Evolutionary conservation across 331 rosid species (phyloP), one percentile per base, ranked within the genome.

Genomic region (Pyrus hybrid): DNA sequence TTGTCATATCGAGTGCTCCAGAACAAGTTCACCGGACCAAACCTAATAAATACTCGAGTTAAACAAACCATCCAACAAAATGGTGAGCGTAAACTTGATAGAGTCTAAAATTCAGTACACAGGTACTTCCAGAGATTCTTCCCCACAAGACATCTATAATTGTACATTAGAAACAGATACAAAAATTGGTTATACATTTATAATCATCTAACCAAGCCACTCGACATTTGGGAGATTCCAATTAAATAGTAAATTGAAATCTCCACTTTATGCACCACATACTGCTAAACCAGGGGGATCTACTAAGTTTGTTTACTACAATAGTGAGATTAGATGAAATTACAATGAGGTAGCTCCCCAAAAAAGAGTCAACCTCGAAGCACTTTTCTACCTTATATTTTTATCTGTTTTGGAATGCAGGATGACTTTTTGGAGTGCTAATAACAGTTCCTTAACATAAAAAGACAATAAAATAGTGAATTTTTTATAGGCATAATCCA

Each of bases 1-100:
- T 80, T 92, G 93, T 94, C 99, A 80, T 92, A 92, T 47, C 97
- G 93, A 64, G 96, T 92, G 81, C 99, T 92, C 99, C 99, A 94
- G 78, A 92, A 92, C 84, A 92, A 84, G 88, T 94, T 94, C 84
- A 94, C 99, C 1, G 97, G 97, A 79, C 97, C 99, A 85, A 94
- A 94, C 91, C 99, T 94, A 83, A 66, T 41, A 53, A 69, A 77
- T 20, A 71, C 23, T 56, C 26, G 29, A 74, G 45, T 66, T 68
- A 53, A 54, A 69, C 61, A 73, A 80, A 73, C 57, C 74, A 71
- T n/a, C 71, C 68, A 51, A 63, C 73, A 63, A 75, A 79, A 82
- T 43, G 58, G 1, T 9, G 28, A 22, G 78, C 57, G 76, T 60
- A 68, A 68, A 51, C 57, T 29, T 28, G 23, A 47, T 32, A 21